Conservation (phyloP, 257 asterid genomes). For the Jacaranda mimosifolia region DNA sequence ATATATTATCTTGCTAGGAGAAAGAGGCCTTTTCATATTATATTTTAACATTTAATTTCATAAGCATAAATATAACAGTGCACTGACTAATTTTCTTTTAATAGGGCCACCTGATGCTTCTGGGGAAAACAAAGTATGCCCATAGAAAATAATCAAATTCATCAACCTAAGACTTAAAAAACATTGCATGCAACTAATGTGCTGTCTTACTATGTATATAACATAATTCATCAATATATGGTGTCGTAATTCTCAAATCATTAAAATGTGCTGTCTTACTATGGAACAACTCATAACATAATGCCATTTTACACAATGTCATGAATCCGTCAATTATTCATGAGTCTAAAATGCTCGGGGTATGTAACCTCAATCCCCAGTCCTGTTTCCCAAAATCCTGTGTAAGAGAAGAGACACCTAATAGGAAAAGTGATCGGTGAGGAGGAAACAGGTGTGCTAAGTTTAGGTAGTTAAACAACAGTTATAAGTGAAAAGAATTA, state of each 20-base stretch:
- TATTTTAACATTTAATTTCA: constrained; percentile 27
- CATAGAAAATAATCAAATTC: neutral
- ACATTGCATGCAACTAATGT: neutral
- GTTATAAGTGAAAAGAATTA: constrained; percentile 34
- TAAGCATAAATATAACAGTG: neutral
- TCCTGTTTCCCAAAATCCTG: neutral
- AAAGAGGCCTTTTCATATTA: constrained; percentile 17
- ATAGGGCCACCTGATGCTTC: constrained; percentile 19
- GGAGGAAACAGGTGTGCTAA: constrained; percentile 16
- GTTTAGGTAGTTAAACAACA: constrained; percentile 12
- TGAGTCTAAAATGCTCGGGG: neutral
- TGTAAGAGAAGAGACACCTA: neutral
- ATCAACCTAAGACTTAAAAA: neutral
- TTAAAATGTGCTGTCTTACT: constrained; percentile 4
- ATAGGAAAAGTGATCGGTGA: neutral
- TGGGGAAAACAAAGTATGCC: constrained; percentile 2
- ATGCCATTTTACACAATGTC: neutral
- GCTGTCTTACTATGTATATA: neutral
- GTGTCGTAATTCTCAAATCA: neutral
- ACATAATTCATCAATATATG: neutral
- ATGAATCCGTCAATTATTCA: neutral
- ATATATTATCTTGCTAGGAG: constrained; percentile 28
- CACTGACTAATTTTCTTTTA: neutral
- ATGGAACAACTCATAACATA: constrained; percentile 15
- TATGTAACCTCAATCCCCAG: constrained; percentile 1